These are phyloP conservation scores for Thermomucor indicae-seudaticae DNA, from an alignment of 371 early-diverging fungal genomes.

Conservation along the genomic window DNA sequence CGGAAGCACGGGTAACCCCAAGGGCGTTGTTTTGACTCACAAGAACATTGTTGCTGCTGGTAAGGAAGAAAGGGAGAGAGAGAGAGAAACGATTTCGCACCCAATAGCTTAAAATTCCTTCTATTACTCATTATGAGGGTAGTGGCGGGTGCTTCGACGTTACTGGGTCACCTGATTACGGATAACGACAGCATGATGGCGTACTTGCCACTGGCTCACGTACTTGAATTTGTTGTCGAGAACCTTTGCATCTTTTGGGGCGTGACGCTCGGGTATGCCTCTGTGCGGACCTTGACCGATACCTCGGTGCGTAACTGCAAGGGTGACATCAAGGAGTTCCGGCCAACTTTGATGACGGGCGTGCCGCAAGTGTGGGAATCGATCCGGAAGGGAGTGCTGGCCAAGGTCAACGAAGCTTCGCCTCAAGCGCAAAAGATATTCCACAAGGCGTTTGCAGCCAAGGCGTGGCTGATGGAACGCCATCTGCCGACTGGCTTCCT, in stretches of 20 bases:
- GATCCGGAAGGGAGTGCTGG: constrained; percentile 83
- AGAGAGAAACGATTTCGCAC: too few species aligned
- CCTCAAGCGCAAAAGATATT: constrained; percentile 73
- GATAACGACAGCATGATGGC: constrained; percentile 72
- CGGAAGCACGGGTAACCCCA: constrained; percentile 91
- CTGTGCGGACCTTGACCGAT: constrained; percentile 83
- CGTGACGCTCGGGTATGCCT: constrained; percentile 86
- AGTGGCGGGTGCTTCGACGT: constrained; percentile 59
- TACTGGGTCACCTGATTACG: constrained; percentile 44
- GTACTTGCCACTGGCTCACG: constrained; percentile 95
- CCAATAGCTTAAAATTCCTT: neutral
- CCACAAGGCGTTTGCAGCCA: constrained; percentile 68
- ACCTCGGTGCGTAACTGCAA: constrained; percentile 88
- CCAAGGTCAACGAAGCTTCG: constrained; percentile 62
- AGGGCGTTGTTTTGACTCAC: constrained; percentile 89
- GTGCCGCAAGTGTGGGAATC: constrained; percentile 94
- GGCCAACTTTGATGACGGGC: constrained; percentile 91
- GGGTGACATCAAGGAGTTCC: constrained; percentile 91
- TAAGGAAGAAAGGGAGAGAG: too few species aligned
- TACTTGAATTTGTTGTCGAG: constrained; percentile 84
- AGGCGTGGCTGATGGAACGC: constrained; percentile 66
- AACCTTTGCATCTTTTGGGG: constrained; percentile 72
- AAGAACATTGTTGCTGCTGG: constrained; percentile 76
- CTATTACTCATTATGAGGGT: neutral
- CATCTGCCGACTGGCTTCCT: constrained; percentile 70